phyloP scores from a whole-genome alignment of 2,329 filamentous ascomycete species.

The Hymenoscyphus fructigenus region DNA sequence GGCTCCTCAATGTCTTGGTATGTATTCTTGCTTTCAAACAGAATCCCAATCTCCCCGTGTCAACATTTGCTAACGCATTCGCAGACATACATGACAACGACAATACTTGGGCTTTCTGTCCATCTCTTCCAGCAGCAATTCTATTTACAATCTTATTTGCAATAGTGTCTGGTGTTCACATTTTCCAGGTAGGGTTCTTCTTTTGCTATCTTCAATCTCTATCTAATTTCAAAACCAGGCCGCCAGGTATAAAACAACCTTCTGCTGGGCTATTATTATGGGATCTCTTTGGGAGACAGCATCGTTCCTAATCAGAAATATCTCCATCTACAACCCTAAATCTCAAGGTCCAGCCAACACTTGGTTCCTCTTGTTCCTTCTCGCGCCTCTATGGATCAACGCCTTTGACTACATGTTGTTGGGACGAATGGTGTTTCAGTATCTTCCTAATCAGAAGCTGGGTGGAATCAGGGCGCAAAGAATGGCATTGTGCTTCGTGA shows the following conservation, averaged over 20 bases:
- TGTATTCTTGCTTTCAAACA: not conserved
- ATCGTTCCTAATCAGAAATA: slow-evolving; percentile 20
- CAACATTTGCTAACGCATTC: not conserved
- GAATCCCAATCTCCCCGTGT: not conserved
- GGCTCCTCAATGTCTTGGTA: slow-evolving; percentile 6
- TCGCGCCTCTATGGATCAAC: slow-evolving; percentile 27
- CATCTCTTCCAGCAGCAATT: slow-evolving; percentile 38
- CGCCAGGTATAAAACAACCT: slow-evolving; percentile 37
- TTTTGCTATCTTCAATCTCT: not conserved
- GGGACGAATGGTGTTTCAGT: slow-evolving; percentile 30
- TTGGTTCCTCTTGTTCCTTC: slow-evolving; percentile 20
- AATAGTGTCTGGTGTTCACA: slow-evolving; percentile 31
- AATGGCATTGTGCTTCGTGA: slow-evolving; percentile 45
- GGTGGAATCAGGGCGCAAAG: slow-evolving; percentile 29
- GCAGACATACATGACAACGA: not conserved
- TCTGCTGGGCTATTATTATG: slow-evolving; percentile 46
- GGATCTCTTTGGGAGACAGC: slow-evolving; percentile 21
- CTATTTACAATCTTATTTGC: slow-evolving; percentile 38
- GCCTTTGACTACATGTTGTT: slow-evolving; percentile 32
- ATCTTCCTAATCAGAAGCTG: slow-evolving; percentile 38
- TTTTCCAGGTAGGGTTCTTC: slow-evolving; percentile 27
- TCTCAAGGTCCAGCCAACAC: slow-evolving; percentile 19
- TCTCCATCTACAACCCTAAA: slow-evolving; percentile 33
- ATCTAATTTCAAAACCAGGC: slow-evolving; percentile 18
- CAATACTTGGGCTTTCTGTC: slow-evolving; percentile 36